Percentiles rank a stretch among this genome's conserved stretches.
Evolutionary conservation across 2,329 filamentous ascomycete genomes (phyloP).

Genomic region (Clonostachys byssicola): DNA sequence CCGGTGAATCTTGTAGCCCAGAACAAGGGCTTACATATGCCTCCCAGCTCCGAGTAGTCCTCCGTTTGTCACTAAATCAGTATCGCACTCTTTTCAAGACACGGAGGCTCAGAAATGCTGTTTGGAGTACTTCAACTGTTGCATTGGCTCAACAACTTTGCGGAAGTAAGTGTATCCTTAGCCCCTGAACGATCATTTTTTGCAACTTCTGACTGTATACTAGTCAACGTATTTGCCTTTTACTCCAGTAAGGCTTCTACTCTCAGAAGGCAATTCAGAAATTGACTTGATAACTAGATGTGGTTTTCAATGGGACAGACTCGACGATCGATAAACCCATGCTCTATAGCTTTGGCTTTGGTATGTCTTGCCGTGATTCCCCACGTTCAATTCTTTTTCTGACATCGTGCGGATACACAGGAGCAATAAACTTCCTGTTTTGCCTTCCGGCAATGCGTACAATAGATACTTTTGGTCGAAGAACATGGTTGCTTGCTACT

Average conservation of each 20-base stretch:
- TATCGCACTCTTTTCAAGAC: constrained; percentile 8
- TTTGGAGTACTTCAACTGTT: constrained; percentile 16
- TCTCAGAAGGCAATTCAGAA: constrained; percentile 6
- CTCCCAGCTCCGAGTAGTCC: background rate
- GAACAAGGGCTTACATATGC: background rate
- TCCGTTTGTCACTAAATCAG: constrained; percentile 9
- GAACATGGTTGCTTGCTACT: constrained; percentile 28
- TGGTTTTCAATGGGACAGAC: constrained; percentile 9
- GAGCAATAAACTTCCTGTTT: constrained; percentile 19
- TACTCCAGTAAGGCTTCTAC: constrained; percentile 26
- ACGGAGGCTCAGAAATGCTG: constrained; percentile 9
- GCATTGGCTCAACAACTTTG: constrained; percentile 18
- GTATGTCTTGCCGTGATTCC: background rate
- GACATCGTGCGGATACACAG: background rate
- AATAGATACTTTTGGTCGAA: constrained; percentile 29
- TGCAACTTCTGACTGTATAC: constrained; percentile 4
- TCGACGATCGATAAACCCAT: constrained; percentile 10
- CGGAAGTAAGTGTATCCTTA: constrained; percentile 3
- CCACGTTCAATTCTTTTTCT: too few relatives aligned
- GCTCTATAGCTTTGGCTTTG: constrained; percentile 13
- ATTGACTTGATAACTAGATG: background rate
- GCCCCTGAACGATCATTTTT: too few relatives aligned
- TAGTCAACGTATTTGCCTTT: constrained; percentile 35
- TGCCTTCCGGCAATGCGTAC: constrained; percentile 28
- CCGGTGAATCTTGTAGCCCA: too few relatives aligned